Conservation (phyloP, 2,329 filamentous ascomycete species). For the Leptographium lundbergii region DNA sequence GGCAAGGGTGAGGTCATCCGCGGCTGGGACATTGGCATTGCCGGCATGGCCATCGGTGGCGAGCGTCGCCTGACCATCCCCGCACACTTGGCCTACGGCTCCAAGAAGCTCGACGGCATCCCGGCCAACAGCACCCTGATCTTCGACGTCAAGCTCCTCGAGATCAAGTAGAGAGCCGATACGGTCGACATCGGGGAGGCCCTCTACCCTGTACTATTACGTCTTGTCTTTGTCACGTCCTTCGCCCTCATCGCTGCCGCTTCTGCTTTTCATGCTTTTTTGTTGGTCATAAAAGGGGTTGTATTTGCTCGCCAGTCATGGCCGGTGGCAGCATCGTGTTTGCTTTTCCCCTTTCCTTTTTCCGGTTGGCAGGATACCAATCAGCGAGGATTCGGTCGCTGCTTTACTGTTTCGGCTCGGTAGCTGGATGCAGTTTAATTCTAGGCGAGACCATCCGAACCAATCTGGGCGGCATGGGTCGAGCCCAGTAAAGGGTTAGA, state of each 20-base stretch:
- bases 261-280: background rate
- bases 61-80: slow-evolving; percentile 91
- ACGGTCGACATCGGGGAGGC: background rate
- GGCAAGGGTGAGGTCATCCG: slow-evolving; percentile 95
- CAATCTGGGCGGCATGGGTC: background rate
- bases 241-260: background rate
- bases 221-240: background rate
- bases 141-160: slow-evolving; percentile 82
- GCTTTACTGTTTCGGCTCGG: background rate
- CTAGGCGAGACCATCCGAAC: background rate
- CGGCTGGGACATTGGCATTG: slow-evolving; percentile 92
- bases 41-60: slow-evolving; percentile 84
- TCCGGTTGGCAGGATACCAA: background rate
- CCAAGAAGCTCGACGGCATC: slow-evolving; percentile 69
- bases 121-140: slow-evolving; percentile 81
- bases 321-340: background rate
- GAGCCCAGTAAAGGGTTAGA: background rate
- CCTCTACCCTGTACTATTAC: background rate
- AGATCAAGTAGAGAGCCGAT: slow-evolving; percentile 53
- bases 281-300: background rate
- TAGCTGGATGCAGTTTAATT: background rate
- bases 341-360: background rate
- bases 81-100: slow-evolving; percentile 78
- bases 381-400: slow-evolving; percentile 2
- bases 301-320: background rate